A percentile compares a stretch with the other conserved stretches of the same genome.
phyloP scores from a whole-genome alignment of 257 asterid species.

The Nicotiana benthamiana region DNA sequence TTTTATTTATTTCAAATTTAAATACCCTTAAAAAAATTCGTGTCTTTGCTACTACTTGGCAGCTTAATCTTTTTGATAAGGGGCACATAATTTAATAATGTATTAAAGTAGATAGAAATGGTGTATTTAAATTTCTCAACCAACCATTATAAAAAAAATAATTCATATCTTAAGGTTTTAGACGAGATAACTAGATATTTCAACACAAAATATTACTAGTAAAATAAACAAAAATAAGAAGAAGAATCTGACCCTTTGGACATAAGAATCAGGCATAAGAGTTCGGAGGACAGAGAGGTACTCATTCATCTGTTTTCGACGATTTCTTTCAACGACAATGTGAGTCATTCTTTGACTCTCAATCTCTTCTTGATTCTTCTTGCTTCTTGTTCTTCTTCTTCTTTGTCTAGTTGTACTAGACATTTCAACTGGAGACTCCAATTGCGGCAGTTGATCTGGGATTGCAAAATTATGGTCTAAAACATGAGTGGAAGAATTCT shows the following conservation, averaged over 20 bases:
- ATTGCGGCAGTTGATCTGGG: not conserved
- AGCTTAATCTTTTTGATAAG: too few relatives aligned
- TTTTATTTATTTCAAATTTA: too few relatives aligned
- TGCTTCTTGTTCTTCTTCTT: constrained; percentile 20
- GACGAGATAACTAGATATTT: not conserved
- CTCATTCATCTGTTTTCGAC: constrained; percentile 38
- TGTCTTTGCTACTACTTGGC: too few relatives aligned
- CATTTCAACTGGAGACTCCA: not conserved
- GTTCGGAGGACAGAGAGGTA: constrained; percentile 28
- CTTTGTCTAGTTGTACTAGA: not conserved
- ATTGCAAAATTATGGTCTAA: not conserved
- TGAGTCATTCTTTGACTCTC: constrained; percentile 41
- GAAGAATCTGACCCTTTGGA: constrained; percentile 23
- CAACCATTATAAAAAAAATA: not conserved
- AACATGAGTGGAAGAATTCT: not conserved
- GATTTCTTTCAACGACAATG: constrained; percentile 38
- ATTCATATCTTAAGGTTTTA: not conserved
- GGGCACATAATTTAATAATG: not conserved
- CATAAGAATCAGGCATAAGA: constrained; percentile 31
- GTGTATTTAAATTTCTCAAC: not conserved
- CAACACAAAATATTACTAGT: not conserved
- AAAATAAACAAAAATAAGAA: not conserved
- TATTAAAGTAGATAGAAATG: not conserved
- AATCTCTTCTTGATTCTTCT: constrained; percentile 28
- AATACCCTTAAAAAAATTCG: too few relatives aligned